A percentile compares a stretch with the other conserved stretches of the same genome.
These are phyloP conservation scores for Juncus inflexus DNA, from an alignment of 176 grass and related monocot genomes.

Conservation along the genomic window DNA sequence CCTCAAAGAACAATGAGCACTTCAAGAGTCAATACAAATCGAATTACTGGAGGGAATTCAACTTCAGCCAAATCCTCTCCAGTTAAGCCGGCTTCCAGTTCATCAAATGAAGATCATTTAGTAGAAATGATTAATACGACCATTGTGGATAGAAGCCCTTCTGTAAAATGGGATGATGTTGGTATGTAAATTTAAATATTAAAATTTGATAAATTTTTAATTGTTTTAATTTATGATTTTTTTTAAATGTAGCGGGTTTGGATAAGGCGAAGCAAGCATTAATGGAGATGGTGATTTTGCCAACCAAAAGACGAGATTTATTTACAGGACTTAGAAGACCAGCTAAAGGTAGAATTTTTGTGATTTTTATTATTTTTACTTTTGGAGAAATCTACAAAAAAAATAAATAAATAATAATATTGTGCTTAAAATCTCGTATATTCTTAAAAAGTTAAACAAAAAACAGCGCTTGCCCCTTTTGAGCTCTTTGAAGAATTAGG, in stretches of 20 bases:
- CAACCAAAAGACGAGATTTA: constrained; percentile 87
- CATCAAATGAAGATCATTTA: constrained; percentile 31
- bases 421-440: too few species aligned
- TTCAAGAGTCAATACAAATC: constrained; percentile 14
- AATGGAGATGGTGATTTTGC: constrained; percentile 99
- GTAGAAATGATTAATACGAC: constrained; percentile 93
- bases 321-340: constrained; percentile 89
- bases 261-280: constrained; percentile 95
- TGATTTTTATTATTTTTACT: background rate
- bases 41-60: constrained; percentile 5
- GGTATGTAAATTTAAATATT: constrained; percentile 38
- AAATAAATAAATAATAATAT: too few species aligned
- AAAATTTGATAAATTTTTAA: background rate
- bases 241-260: constrained; percentile 68
- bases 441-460: too few species aligned
- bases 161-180: constrained; percentile 94
- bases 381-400: too few species aligned
- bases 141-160: constrained; percentile 88
- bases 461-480: too few species aligned
- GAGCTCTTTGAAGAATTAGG: too few species aligned
- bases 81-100: background rate
- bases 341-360: constrained; percentile 55
- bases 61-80: constrained; percentile 10
- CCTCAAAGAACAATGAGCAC: background rate
- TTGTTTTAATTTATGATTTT: constrained; percentile 19